These are phyloP conservation scores for Colletotrichum navitas DNA, from an alignment of 2,329 filamentous ascomycete species.

Conservation along the genomic window DNA sequence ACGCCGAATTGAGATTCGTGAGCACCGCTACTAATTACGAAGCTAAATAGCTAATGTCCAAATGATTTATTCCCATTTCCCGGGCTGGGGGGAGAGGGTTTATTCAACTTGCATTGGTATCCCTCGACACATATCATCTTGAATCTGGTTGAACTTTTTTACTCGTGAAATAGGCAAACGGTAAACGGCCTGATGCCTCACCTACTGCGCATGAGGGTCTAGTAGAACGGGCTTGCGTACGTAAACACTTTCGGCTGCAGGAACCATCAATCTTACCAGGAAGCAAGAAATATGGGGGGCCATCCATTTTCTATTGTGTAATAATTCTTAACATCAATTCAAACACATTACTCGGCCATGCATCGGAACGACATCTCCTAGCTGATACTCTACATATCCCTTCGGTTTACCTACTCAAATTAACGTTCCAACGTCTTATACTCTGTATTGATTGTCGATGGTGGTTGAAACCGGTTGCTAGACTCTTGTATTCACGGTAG, in stretches of 20 bases:
- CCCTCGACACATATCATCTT: not conserved
- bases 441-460: not conserved
- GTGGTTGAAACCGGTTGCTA: not conserved
- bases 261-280: constrained; percentile 5
- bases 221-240: not conserved
- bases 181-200: not conserved
- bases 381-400: not conserved
- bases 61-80: not conserved
- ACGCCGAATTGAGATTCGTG: not conserved
- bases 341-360: not conserved
- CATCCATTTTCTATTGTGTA: not conserved
- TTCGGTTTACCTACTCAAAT: not conserved
- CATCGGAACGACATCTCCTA: not conserved
- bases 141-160: not conserved
- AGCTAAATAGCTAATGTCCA: not conserved
- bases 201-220: not conserved
- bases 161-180: too few species aligned
- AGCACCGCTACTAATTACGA: not conserved
- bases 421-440: too few species aligned
- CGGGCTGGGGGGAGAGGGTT: not conserved
- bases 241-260: not conserved
- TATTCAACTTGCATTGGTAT: not conserved
- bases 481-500: too few species aligned
- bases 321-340: not conserved
- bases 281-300: not conserved